These are phyloP conservation scores for Thelephora terrestris DNA, from an alignment of 1,284 basidiomycete genomes.

Conservation along the genomic window DNA sequence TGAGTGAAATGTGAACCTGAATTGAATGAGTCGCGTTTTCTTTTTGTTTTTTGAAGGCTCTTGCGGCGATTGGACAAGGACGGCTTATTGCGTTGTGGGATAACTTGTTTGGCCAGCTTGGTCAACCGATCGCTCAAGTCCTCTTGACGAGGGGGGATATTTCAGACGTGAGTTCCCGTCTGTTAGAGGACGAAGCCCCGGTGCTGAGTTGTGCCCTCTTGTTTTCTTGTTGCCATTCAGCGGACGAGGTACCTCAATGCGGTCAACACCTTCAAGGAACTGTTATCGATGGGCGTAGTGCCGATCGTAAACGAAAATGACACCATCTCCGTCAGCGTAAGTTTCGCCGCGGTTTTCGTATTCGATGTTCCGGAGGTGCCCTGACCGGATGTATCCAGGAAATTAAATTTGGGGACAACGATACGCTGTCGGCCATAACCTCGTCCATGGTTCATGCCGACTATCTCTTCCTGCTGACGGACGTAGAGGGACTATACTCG, in stretches of 20 bases:
- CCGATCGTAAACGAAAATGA: slow-evolving; percentile 97
- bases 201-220: neutral
- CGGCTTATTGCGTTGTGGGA: slow-evolving; percentile 96
- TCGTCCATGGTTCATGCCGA: slow-evolving; percentile 97
- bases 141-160: slow-evolving; percentile 93
- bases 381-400: slow-evolving; percentile 44
- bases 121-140: slow-evolving; percentile 93
- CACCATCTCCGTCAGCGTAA: slow-evolving; percentile 87
- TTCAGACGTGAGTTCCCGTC: slow-evolving; percentile 68
- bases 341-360: slow-evolving; percentile 21
- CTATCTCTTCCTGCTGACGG: slow-evolving; percentile 93
- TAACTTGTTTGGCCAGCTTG: slow-evolving; percentile 87
- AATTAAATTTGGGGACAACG: slow-evolving; percentile 99
- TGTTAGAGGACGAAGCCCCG: neutral
- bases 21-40: slow-evolving; percentile 4
- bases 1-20: neutral
- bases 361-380: neutral
- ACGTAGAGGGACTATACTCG: slow-evolving; percentile 95
- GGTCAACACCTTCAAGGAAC: slow-evolving; percentile 84
- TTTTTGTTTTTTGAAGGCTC: slow-evolving; percentile 43
- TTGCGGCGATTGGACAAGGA: slow-evolving; percentile 96
- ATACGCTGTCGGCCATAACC: slow-evolving; percentile 94
- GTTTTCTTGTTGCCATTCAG: slow-evolving; percentile 29
- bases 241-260: slow-evolving; percentile 90
- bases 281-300: slow-evolving; percentile 84